These are phyloP conservation scores for Acanthamoeba rhysodes DNA, from an alignment of 208 protist genomes.

Conservation along the genomic window DNA sequence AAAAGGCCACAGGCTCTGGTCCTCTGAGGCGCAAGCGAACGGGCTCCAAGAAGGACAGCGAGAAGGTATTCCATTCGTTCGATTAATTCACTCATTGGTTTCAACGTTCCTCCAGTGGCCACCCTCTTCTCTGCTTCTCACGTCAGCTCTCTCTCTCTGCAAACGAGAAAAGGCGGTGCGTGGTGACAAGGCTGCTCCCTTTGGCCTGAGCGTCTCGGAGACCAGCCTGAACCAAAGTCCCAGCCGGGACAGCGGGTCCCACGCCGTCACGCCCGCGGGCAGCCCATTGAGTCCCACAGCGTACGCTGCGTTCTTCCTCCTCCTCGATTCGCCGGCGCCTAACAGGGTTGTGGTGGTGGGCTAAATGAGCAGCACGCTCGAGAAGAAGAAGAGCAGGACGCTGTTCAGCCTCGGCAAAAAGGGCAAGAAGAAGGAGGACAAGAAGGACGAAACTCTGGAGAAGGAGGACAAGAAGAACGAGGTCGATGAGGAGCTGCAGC, in stretches of 20 bases:
- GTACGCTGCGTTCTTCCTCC: not conserved
- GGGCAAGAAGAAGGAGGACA: not conserved
- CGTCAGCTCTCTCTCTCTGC: not conserved
- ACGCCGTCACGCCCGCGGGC: not conserved
- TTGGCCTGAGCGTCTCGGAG: not conserved
- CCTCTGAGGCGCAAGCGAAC: not conserved
- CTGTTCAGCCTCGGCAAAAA: not conserved
- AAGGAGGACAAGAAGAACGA: conserved; percentile 31
- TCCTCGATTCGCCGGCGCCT: too few species aligned
- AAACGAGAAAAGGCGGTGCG: not conserved
- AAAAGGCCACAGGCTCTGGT: not conserved
- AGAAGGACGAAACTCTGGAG: not conserved
- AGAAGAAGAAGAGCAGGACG: not conserved
- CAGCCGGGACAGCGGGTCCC: not conserved
- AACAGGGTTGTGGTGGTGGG: not conserved
- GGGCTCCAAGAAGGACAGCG: not conserved
- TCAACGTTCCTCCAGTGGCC: not conserved
- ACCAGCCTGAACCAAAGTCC: not conserved
- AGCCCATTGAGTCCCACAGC: not conserved
- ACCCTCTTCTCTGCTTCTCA: not conserved
- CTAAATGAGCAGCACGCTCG: not conserved
- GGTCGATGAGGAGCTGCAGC: not conserved
- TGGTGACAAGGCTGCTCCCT: not conserved
- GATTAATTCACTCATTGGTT: not conserved
- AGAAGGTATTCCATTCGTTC: not conserved